phyloP scores from a whole-genome alignment of 176 grass and related monocot species.

The Eremochloa ophiuroides region DNA sequence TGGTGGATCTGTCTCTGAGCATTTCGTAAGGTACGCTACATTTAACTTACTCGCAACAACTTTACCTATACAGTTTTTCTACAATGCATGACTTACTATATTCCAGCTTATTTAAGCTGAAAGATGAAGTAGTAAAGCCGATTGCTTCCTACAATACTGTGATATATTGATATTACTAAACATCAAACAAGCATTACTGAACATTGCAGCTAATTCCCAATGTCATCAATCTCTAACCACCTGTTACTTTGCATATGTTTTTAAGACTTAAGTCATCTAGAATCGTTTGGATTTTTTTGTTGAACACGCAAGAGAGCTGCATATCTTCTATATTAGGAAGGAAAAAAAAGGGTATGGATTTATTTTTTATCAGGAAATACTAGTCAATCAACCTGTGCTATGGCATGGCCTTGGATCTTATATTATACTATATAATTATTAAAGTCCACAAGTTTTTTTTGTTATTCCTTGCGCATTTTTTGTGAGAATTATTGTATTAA shows the following conservation, averaged over 20 bases:
- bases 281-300: neutral
- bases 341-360: no score
- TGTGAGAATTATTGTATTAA: no score
- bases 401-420: neutral
- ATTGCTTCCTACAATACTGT: neutral
- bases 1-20: constrained; percentile 69
- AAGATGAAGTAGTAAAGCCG: neutral
- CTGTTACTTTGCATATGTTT: neutral
- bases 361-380: neutral
- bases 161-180: constrained; percentile 3
- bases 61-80: neutral
- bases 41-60: constrained; percentile 6
- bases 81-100: neutral
- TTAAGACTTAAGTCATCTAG: neutral
- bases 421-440: no score
- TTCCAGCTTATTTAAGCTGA: constrained; percentile 16
- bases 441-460: no score
- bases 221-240: neutral
- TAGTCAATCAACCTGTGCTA: neutral
- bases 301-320: no score
- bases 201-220: neutral
- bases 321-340: no score
- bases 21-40: constrained; percentile 74
- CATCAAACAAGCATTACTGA: neutral
- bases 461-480: no score